Base-by-base conservation (phyloP, 768 basidiomycete species). In the Glaciozyma martinii region DNA sequence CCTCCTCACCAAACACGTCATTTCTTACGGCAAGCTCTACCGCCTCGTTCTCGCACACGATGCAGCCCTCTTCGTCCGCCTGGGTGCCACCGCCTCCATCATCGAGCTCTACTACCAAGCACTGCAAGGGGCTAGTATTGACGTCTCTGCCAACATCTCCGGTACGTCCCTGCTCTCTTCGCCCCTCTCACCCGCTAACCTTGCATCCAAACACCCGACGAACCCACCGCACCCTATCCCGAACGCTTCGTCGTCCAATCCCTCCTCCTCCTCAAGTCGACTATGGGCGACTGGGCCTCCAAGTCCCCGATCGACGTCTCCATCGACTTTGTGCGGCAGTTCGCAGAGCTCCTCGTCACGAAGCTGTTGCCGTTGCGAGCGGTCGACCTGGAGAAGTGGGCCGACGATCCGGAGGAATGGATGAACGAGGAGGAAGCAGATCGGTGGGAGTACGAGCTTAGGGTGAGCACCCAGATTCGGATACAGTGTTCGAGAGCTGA, bases 391-490 rank as follows among this genome's bases (percentile, higher is more conserved):
- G 84, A 90, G 68, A 82, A 81, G 7, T 91, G 93, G 89, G 80
- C 86, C 77, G 81, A 82, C 21, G 90, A 93, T 74, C 91, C 93
- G 0, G 94, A 99, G 78, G 89, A 93, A 71, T 99, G 91, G 90
- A 83, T 94, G 16, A 89, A 90, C 65, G 76, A 84, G 15, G 91
- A 97, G 76, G 90, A 90, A 46, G 43, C 85, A 50, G 91, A 93
- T 46, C 84, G 88, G 63, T 97, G 93, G 92, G 87, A 92, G 71
- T 97, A 83, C 72, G 90, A 94, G 72, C 83, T 95, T 65, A 82
- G 94, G 68, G 92, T 94, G 72, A 33, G 86, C 65, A 2, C 53
- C 1, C 37, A 27, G 18, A 6, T 47, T 13, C 16, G 7, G 16
- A 40, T n/a, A 52, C 49, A 62, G 64, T 29, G 65, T 25, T 43